A percentile compares a stretch with the other conserved stretches of the same genome.
These are phyloP conservation scores for Peniophora sp. DNA, from an alignment of 1,284 basidiomycete species.

Conservation along the genomic window DNA sequence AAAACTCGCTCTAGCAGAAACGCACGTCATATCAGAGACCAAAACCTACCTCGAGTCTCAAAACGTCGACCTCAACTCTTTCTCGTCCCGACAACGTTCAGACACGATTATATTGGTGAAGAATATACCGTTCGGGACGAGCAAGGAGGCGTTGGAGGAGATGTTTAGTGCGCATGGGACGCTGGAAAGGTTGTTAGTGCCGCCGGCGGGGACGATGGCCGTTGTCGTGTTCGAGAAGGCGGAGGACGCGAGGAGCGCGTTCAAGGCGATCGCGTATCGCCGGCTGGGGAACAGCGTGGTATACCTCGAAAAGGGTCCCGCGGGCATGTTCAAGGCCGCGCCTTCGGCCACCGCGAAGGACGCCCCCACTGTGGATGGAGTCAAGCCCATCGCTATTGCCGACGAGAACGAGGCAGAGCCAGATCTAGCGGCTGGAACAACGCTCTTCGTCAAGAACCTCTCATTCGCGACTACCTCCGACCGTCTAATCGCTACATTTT, in stretches of 20 bases:
- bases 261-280: slow-evolving; percentile 80
- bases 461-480: slow-evolving; percentile 84
- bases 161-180: slow-evolving; percentile 77
- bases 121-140: slow-evolving; percentile 93
- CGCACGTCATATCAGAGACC: slow-evolving; percentile 92
- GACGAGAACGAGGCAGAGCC: slow-evolving; percentile 30
- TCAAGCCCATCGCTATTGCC: slow-evolving; percentile 36
- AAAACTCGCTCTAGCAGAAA: slow-evolving; percentile 93
- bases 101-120: slow-evolving; percentile 89
- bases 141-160: slow-evolving; percentile 63
- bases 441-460: slow-evolving; percentile 93
- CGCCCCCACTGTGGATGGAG: slow-evolving; percentile 17
- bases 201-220: slow-evolving; percentile 91
- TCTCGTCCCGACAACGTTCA: slow-evolving; percentile 51
- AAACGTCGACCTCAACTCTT: slow-evolving; percentile 56
- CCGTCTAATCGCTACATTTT: slow-evolving; percentile 64
- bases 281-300: slow-evolving; percentile 85
- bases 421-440: slow-evolving; percentile 62
- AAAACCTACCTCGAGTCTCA: slow-evolving; percentile 80
- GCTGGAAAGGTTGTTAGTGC: slow-evolving; percentile 74
- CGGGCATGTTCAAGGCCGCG: slow-evolving; percentile 59
- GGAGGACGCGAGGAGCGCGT: slow-evolving; percentile 68
- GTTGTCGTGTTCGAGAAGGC: slow-evolving; percentile 81
- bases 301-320: slow-evolving; percentile 90
- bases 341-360: slow-evolving; percentile 10